Conservation (phyloP, 2,329 filamentous ascomycete species). For the Chalaropsis thielavioides region DNA sequence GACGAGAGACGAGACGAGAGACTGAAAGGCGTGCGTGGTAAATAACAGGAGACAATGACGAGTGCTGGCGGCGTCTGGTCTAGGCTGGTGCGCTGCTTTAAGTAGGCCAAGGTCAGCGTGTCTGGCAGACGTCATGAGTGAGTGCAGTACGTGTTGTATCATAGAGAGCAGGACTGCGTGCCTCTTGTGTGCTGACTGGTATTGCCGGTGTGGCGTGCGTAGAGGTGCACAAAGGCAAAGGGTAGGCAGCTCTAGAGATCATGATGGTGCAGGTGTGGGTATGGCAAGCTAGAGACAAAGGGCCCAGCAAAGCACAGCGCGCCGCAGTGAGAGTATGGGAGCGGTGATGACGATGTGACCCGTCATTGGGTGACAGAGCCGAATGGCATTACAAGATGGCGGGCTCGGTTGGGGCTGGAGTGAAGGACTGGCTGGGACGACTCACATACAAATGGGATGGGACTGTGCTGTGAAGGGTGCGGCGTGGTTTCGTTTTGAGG, state of each 20-base stretch:
- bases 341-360: neutral
- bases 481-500: neutral
- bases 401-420: neutral
- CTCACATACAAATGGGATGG: conserved; percentile 1
- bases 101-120: neutral
- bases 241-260: neutral
- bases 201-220: neutral
- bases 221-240: neutral
- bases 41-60: neutral
- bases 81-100: neutral
- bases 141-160: neutral
- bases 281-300: conserved; percentile 5
- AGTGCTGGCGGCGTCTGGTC: neutral
- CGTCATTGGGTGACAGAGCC: neutral
- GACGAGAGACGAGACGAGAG: neutral
- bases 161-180: neutral
- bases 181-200: neutral
- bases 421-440: neutral
- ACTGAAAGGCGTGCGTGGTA: neutral
- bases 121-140: neutral
- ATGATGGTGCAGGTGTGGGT: conserved; percentile 2
- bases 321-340: neutral
- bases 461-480: too few relatives aligned
- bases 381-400: neutral
- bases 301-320: neutral